These are phyloP conservation scores for Colletotrichum caudatum DNA, from an alignment of 2,329 filamentous ascomycete species.

Conservation along the genomic window DNA sequence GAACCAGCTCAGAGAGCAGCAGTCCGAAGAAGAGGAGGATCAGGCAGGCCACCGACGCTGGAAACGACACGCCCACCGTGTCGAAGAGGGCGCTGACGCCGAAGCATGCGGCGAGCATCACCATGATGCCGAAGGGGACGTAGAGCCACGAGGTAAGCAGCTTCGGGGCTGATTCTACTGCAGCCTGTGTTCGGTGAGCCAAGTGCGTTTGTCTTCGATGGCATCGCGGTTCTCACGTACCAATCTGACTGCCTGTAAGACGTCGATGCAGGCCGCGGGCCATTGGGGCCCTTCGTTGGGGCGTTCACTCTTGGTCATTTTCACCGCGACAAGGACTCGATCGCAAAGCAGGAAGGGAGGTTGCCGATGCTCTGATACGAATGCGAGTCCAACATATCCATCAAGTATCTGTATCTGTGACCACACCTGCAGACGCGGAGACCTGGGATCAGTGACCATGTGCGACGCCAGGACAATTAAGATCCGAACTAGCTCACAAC, in stretches of 20 bases:
- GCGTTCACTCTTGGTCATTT: constrained; percentile 20
- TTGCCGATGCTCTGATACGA: neutral
- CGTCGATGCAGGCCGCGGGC: constrained; percentile 10
- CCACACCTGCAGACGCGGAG: neutral
- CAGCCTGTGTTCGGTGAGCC: neutral
- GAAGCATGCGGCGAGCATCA: constrained; percentile 57
- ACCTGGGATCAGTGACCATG: neutral
- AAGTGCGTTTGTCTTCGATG: rapidly evolving
- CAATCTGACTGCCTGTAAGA: constrained; percentile 27
- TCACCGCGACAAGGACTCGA: neutral
- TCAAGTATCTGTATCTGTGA: neutral
- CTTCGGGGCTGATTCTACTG: constrained; percentile 41
- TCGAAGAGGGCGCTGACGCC: constrained; percentile 58
- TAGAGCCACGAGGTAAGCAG: constrained; percentile 60
- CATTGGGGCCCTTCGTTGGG: constrained; percentile 9
- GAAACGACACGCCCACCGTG: constrained; percentile 65
- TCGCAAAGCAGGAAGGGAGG: neutral
- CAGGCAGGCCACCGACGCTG: constrained; percentile 70
- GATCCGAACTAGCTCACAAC: neutral
- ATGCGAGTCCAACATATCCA: neutral
- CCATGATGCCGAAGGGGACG: constrained; percentile 59
- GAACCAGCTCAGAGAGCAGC: constrained; percentile 57
- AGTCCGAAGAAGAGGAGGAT: constrained; percentile 65
- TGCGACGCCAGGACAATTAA: neutral
- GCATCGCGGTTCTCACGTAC: constrained; percentile 4